Base-by-base conservation (phyloP, 208 protist genomes). In the Zelonia costaricensis region DNA sequence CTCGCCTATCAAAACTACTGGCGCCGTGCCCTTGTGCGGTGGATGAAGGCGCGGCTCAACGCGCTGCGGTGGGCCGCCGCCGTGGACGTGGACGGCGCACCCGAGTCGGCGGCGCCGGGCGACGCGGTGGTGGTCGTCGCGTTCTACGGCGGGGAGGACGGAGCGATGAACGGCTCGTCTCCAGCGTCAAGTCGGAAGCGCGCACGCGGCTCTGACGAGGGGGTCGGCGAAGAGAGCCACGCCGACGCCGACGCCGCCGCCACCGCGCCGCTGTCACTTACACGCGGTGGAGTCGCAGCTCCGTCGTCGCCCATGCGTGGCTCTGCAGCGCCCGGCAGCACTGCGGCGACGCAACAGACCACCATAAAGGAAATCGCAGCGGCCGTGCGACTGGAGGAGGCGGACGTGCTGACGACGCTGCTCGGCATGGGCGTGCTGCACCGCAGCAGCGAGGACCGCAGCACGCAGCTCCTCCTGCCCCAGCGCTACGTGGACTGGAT, bases 1-100 rank as follows among this genome's bases (percentile, higher is more conserved):
- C 63, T 91, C 0, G 85, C 85, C 18, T 99, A 97, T 69, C 68
- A 91, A 20, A 86, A 84, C 22, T 98, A 96, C 68, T 98, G 96
- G 97, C 73, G 67, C 13, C 61, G 69, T 8, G 59, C 71, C 20
- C 58, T 96, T 7, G 47, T 93, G 38, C 47, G 46, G 23, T 96
- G 90, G 87, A 77, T 92, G 80, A 33, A 53, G 43, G 47, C 33
- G 43, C 66, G 73, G 42, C 43, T 73, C 33, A 59, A 25, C 20
- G 45, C 51, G 49, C 56, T 74, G 59, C 56, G 62, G 39, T 46
- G 42, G 31, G 55, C 28, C 12, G 27, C 44, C 16, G 47, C 51
- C 38, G 44, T 74, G 18, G n/a, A 58, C 46, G 52, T 74, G 62
- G 53, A 47, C 35, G 42, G 10, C 48, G 62, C n/a, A n/a, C n/a